Evolutionary conservation across 176 grass and related monocot species (phyloP).

Genomic region (Carex cristatella): DNA sequence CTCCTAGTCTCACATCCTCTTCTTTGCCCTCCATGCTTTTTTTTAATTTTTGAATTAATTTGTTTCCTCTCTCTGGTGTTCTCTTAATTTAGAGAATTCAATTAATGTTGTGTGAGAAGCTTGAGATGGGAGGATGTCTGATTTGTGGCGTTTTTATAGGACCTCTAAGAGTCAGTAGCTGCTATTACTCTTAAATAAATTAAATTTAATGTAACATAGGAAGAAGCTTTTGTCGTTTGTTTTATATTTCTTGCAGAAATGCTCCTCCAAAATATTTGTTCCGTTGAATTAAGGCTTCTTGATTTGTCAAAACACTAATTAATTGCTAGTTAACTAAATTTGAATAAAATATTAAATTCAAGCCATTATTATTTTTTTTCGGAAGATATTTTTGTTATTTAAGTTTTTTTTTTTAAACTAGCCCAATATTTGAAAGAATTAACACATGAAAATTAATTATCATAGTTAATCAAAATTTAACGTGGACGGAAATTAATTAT

Average conservation of each 20-base stretch:
- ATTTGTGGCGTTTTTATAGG: constrained; percentile 18
- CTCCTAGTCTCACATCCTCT: constrained; percentile 43
- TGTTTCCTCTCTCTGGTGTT: background rate
- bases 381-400: too few relatives aligned
- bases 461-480: too few relatives aligned
- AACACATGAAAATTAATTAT: too few relatives aligned
- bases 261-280: background rate
- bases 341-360: too few relatives aligned
- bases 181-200: background rate
- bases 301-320: background rate
- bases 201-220: background rate
- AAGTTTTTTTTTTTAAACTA: too few relatives aligned
- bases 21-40: constrained; percentile 43
- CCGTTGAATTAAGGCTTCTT: background rate
- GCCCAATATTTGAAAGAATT: too few relatives aligned
- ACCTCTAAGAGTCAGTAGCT: background rate
- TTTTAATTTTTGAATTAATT: background rate
- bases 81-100: background rate
- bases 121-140: constrained; percentile 13
- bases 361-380: too few relatives aligned
- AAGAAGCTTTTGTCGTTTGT: background rate
- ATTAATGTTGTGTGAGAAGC: background rate
- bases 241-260: background rate
- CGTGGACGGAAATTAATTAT: too few relatives aligned
- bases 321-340: background rate